Evolutionary conservation across 176 grass and related monocot genomes (phyloP), one percentile per base, ranked within the genome.

Genomic region (Eleusine coracana): DNA sequence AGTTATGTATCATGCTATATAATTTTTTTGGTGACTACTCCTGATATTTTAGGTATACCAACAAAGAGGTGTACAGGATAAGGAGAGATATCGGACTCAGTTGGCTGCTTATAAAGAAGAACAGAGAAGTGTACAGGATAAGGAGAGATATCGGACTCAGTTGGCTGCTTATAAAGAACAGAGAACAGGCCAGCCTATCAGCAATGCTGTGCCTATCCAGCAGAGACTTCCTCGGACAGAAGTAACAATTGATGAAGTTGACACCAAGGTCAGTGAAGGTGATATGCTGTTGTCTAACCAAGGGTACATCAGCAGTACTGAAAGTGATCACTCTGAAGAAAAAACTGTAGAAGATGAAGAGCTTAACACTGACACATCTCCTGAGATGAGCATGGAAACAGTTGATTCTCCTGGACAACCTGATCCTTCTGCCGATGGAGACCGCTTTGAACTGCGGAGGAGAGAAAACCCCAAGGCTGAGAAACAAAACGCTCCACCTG

Each of bases 21-120:
- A 61, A 83, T 39, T 6, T 10, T 71, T 82, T 68, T 50, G 16
- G 7, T 67, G 40, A 49, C 17, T 81, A 7, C 62, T 83, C 38
- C 64, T 25, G 5, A 40, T 60, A 68, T 85, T 86, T 71, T 73
- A 99, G 96, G 89, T 99, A 56, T 99, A 96, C 58, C 96, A 99
- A 81, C 87, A 96, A 80, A 92, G 81, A 89, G 96, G 93, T 29
- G 75, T 86, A 41, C 81, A 86, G 34, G 93, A 99, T 65, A 96
- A 96, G 87, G 80, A 92, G 81, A 91, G 96, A 61, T 93, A 99
- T 66, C 80, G 75, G 86, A 93, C 56, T 40, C 91, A 96, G 76
- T 75, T 99, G 70, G 80, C 80, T 75, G 67, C 83, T 71, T 96
- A 93, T 65, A 98, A 54, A 79, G 89, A 92, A 84, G 93, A 89